A percentile compares a stretch with the other conserved stretches of the same genome.
phyloP scores from a whole-genome alignment of 2,329 filamentous ascomycete genomes.

The Fusarium lyarnte region DNA sequence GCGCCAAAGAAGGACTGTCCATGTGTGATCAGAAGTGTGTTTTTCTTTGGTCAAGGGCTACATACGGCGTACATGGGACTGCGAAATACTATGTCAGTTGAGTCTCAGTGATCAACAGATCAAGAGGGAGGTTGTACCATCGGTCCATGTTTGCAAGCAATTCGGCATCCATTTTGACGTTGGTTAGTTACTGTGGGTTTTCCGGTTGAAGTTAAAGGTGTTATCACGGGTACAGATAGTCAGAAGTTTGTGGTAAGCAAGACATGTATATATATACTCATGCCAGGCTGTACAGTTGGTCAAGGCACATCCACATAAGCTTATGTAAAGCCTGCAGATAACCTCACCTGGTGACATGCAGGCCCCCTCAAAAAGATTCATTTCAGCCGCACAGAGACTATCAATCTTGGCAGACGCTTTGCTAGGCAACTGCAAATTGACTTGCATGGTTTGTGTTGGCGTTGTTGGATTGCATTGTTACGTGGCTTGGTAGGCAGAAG shows the following conservation, averaged over 20 bases:
- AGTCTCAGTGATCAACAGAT: background rate
- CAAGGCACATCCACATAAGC: background rate
- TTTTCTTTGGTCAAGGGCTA: background rate
- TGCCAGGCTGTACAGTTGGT: background rate
- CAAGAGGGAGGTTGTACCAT: slow-evolving; percentile 42
- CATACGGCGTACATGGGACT: slow-evolving; percentile 59
- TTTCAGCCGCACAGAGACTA: background rate
- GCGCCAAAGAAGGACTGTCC: slow-evolving; percentile 54
- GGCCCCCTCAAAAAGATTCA: background rate
- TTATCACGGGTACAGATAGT: background rate
- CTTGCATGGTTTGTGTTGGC: background rate
- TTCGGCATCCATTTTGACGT: slow-evolving; percentile 44
- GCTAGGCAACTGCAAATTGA: slow-evolving; percentile 11
- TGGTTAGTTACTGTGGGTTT: background rate
- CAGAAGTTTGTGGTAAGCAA: background rate
- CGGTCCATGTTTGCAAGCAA: slow-evolving; percentile 49
- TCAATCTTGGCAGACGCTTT: background rate
- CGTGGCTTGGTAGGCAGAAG: slow-evolving; percentile 43
- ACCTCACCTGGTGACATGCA: background rate
- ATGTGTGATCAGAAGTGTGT: background rate
- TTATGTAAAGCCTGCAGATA: background rate
- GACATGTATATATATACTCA: background rate
- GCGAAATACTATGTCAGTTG: background rate
- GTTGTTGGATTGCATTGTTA: background rate
- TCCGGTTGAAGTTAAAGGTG: background rate